These are phyloP conservation scores for Hirsutella minnesotensis DNA, from an alignment of 2,329 filamentous ascomycete species.

Conservation along the genomic window DNA sequence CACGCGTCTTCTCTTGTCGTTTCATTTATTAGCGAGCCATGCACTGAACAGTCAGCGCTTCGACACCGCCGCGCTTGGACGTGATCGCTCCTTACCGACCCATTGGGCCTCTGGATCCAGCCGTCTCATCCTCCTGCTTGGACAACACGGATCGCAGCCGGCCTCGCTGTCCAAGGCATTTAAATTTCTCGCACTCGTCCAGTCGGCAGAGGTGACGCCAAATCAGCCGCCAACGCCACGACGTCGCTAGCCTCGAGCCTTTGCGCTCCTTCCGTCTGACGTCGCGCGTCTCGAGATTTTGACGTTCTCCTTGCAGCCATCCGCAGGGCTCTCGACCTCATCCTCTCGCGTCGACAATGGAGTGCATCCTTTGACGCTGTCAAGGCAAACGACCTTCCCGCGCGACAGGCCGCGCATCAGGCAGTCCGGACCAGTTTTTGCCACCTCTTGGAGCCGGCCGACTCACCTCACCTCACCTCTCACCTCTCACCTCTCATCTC, in stretches of 20 bases:
- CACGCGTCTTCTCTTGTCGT: constrained; percentile 1
- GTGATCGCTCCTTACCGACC: neutral
- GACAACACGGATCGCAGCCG: neutral
- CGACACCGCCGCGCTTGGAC: neutral
- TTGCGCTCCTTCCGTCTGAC: neutral
- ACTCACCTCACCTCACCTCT: neutral
- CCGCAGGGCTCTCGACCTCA: neutral
- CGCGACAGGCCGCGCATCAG: neutral
- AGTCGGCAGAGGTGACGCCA: neutral
- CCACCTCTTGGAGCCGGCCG: neutral
- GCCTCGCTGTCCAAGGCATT: neutral
- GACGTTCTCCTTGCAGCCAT: neutral
- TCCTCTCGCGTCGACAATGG: neutral
- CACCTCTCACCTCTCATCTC: neutral
- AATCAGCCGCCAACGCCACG: neutral
- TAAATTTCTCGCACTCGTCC: neutral
- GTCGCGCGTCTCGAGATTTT: neutral
- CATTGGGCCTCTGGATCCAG: neutral
- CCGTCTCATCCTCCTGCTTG: neutral
- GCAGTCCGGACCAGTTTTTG: neutral
- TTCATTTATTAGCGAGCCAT: neutral
- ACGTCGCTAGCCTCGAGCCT: neutral
- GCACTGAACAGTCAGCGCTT: neutral
- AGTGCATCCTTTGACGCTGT: neutral
- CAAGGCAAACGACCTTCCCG: neutral